These are phyloP conservation scores for Phyllosticta citriasiana DNA, from an alignment of 2,329 filamentous ascomycete genomes.

Conservation along the genomic window DNA sequence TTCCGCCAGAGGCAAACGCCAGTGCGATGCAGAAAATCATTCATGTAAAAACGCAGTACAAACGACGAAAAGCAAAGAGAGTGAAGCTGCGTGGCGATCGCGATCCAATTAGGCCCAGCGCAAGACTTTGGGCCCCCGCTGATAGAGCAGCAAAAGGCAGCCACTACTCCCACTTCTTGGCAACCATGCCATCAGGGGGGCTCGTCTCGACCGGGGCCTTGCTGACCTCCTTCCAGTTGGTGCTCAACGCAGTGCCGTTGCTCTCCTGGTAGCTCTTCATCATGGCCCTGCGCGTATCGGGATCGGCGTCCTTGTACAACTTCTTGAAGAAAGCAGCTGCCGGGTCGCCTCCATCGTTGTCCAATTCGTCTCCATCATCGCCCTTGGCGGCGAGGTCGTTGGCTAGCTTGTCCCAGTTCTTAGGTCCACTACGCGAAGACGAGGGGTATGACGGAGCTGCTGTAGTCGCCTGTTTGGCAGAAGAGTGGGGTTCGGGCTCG, in stretches of 20 bases:
- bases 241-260: conserved; percentile 85
- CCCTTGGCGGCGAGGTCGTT: conserved; percentile 32
- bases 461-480: conserved; percentile 16
- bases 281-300: conserved; percentile 84
- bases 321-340: conserved; percentile 83
- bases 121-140: neutral
- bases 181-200: conserved; percentile 68
- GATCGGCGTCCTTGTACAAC: conserved; percentile 65
- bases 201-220: conserved; percentile 59
- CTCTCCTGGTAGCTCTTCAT: conserved; percentile 95
- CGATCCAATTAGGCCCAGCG: neutral
- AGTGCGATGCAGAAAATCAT: neutral
- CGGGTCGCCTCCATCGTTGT: conserved; percentile 41
- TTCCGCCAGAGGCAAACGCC: neutral
- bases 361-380: conserved; percentile 14
- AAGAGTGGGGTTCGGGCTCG: conserved; percentile 8
- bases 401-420: conserved; percentile 83
- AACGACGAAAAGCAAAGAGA: too few species aligned
- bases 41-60: too few species aligned
- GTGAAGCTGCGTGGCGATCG: neutral
- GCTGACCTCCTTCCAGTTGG: conserved; percentile 78
- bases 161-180: conserved; percentile 48
- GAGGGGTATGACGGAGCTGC: conserved; percentile 64
- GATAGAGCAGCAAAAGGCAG: too few species aligned
- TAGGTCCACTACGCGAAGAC: conserved; percentile 71